These are phyloP conservation scores for Brasenia schreberi DNA, from an alignment of 164 flowering plant genomes.

Conservation along the genomic window DNA sequence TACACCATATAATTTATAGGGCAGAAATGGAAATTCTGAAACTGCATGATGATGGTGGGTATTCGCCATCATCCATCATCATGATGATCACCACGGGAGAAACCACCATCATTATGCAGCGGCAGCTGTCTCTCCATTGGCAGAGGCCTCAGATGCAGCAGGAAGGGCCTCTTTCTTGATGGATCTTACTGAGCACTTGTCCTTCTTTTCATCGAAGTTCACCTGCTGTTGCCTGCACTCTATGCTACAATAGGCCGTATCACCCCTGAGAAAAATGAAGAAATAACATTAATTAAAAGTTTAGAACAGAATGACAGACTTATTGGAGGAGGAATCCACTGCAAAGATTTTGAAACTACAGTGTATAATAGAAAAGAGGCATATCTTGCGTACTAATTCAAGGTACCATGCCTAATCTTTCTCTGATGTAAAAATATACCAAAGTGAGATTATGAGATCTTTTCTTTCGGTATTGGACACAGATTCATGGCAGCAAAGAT, in stretches of 20 bases:
- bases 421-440: too few species aligned
- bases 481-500: too few species aligned
- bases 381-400: too few species aligned
- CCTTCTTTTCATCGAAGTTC: slow-evolving; percentile 44
- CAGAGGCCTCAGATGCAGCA: slow-evolving; percentile 12
- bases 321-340: too few species aligned
- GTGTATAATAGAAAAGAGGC: too few species aligned
- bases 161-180: slow-evolving; percentile 17
- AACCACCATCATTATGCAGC: slow-evolving; percentile 10
- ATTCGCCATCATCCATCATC: background rate
- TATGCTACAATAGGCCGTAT: slow-evolving; percentile 47
- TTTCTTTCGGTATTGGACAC: too few species aligned
- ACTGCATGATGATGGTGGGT: background rate
- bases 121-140: slow-evolving; percentile 24
- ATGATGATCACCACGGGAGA: background rate
- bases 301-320: too few species aligned
- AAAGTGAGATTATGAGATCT: too few species aligned
- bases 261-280: slow-evolving; percentile 27
- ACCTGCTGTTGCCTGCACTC: slow-evolving; percentile 59
- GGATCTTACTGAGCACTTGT: slow-evolving; percentile 31
- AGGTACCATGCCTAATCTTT: too few species aligned
- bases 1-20: background rate
- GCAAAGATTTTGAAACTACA: too few species aligned
- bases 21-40: background rate
- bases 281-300: background rate